A percentile compares a stretch with the other conserved stretches of the same genome.
These are phyloP conservation scores for Aspergillus ellipticus DNA, from an alignment of 495 filamentous ascomycete species.

Conservation along the genomic window DNA sequence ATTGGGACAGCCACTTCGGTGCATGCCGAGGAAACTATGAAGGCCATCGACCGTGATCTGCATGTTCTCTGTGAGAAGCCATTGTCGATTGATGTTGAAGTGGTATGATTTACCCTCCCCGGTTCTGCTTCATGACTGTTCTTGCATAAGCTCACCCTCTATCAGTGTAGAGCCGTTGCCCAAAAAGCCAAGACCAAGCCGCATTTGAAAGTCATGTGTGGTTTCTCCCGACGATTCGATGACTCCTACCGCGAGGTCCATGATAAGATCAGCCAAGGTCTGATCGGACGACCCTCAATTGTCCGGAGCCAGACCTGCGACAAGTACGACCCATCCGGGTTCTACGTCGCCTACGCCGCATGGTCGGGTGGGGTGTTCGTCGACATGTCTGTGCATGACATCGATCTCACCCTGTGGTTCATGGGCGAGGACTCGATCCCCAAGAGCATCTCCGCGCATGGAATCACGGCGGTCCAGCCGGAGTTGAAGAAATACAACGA, in stretches of 20 bases:
- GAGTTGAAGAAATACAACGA: conserved; percentile 52
- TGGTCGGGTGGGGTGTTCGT: conserved; percentile 57
- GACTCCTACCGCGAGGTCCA: conserved; percentile 50
- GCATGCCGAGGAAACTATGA: conserved; percentile 45
- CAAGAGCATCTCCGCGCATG: conserved; percentile 47
- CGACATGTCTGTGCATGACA: conserved; percentile 54
- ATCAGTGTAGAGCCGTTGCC: conserved; percentile 19
- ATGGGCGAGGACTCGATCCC: conserved; percentile 41
- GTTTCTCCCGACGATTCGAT: conserved; percentile 56
- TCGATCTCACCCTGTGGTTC: conserved; percentile 55
- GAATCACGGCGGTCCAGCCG: conserved; percentile 55
- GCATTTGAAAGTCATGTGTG: conserved; percentile 53
- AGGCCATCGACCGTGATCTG: conserved; percentile 41
- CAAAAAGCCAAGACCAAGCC: conserved; percentile 22
- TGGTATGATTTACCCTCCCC: conserved; percentile 33
- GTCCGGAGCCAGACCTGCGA: conserved; percentile 57
- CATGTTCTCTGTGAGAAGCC: conserved; percentile 55
- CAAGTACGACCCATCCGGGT: conserved; percentile 48
- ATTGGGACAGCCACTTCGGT: conserved; percentile 45
- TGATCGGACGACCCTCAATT: conserved; percentile 48
- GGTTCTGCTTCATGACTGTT: background rate
- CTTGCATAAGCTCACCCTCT: conserved; percentile 1
- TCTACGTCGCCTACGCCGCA: conserved; percentile 54
- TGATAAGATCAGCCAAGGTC: conserved; percentile 39
- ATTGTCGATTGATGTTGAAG: conserved; percentile 35